Percentiles rank a stretch among this genome's conserved stretches.
phyloP scores from a whole-genome alignment of 2,329 filamentous ascomycete genomes.

The Talaromyces albobiverticillius region DNA sequence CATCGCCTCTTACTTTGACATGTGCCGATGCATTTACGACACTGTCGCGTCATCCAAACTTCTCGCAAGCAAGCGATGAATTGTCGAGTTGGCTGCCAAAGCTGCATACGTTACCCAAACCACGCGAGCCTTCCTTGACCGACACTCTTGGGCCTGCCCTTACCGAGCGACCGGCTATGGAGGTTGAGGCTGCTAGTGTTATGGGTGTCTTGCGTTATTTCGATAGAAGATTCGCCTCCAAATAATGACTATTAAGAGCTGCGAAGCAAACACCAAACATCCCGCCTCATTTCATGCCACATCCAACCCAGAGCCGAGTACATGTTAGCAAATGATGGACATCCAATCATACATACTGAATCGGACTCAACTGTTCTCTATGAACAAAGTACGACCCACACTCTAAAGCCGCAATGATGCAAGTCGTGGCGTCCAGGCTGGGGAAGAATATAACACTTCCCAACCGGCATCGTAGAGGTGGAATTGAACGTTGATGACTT shows the following conservation, averaged over 20 bases:
- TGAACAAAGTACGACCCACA: background rate
- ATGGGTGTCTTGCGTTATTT: constrained; percentile 84
- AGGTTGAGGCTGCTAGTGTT: constrained; percentile 78
- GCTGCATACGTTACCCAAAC: constrained; percentile 57
- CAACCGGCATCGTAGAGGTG: background rate
- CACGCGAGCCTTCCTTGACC: constrained; percentile 31
- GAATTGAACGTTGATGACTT: no score
- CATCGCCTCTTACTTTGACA: constrained; percentile 57
- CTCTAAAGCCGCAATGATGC: background rate
- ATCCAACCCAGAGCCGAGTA: background rate
- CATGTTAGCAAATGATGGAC: background rate
- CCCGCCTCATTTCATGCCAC: background rate
- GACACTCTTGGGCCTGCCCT: constrained; percentile 21
- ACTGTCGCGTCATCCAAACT: constrained; percentile 71
- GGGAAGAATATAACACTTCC: background rate
- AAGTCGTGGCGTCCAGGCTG: background rate
- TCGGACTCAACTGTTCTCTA: background rate
- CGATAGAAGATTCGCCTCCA: constrained; percentile 64
- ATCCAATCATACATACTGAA: background rate
- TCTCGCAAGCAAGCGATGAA: constrained; percentile 69
- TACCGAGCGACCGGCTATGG: constrained; percentile 56
- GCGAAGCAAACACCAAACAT: background rate
- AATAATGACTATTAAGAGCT: constrained; percentile 22
- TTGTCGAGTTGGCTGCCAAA: constrained; percentile 73
- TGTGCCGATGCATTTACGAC: constrained; percentile 79